Evolutionary conservation across 1,139 yeast genomes (phyloP), one percentile per base, ranked within the genome.

Genomic region (Debaryomycetaceae sp.): DNA sequence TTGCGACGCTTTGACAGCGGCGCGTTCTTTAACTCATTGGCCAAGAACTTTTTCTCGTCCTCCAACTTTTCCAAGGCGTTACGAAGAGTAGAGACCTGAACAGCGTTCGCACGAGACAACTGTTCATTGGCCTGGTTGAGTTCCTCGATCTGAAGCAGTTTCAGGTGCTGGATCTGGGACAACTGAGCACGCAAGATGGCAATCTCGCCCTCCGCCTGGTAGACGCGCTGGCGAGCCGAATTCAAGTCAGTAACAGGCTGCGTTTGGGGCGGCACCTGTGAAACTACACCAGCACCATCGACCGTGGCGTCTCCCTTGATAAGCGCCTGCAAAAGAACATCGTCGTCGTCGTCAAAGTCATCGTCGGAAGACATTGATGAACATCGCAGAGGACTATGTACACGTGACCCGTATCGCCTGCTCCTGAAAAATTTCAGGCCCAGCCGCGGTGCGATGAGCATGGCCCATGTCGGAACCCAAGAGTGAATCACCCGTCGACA

Each of bases 171-270:
- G 8, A 70, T 44, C 29, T 66, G 65, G 13, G 64, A 55, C 27
- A 82, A 52, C 41, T 78, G 82, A 13, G 78, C 73, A 33, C 87
- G 58, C 15, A 85, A 59, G 23, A 83, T 76, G 8, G 92, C 76
- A 19, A 80, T 73, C 44, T 85, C 94, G 3, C 95, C 95, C 38
- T 68, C 77, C 1, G 85, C 77, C 23, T 61, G 58, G 35, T 60
- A 61, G 10, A 74, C 39, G 23, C 43, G 47, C 7, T 47, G 38
- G 31, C 47, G 50, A 11, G 45, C 32, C 18, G 13, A 4, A 19
- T 13, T 15, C 25, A 18, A 6, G 15, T 12, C 13, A 6, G 16
- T n/a, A 13, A 20, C 13, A 11, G 28, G 16, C 22, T n/a, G 5
- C 11, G 13, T 13, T 7, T n/a, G 12, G n/a, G 7, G 22, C n/a